These are phyloP conservation scores for Dactylonectria estremocensis DNA, from an alignment of 2,329 filamentous ascomycete genomes.

Conservation along the genomic window DNA sequence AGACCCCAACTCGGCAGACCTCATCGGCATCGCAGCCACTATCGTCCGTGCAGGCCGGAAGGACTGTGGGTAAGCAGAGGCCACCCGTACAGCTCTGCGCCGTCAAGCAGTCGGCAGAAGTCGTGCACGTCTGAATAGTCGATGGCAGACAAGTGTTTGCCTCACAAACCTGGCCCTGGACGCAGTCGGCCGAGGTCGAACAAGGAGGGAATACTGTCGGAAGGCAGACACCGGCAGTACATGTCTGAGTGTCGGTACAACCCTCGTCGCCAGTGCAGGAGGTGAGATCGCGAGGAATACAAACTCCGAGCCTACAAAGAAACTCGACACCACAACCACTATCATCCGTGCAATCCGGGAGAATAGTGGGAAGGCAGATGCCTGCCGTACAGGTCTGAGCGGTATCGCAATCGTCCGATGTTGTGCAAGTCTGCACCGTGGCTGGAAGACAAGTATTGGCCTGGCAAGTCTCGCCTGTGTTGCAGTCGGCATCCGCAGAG, in stretches of 20 bases:
- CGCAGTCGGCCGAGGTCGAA: background rate
- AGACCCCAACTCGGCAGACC: conserved; percentile 11
- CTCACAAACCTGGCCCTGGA: background rate
- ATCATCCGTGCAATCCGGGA: conserved; percentile 9
- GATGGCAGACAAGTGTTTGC: background rate
- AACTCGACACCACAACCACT: background rate
- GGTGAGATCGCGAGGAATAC: conserved; percentile 9
- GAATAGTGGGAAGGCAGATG: conserved; percentile 10
- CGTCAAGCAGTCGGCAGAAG: background rate
- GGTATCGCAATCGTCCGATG: background rate
- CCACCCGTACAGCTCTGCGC: background rate
- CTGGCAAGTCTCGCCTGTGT: conserved; percentile 5
- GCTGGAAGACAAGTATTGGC: conserved; percentile 5
- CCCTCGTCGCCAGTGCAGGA: background rate
- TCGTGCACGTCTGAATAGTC: background rate
- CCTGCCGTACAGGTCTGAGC: conserved; percentile 9
- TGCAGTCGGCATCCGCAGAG: conserved; percentile 2
- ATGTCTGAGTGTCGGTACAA: background rate
- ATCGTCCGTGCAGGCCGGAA: background rate
- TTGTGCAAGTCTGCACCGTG: background rate
- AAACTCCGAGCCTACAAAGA: conserved; percentile 19
- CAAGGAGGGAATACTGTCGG: background rate
- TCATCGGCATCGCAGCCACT: background rate
- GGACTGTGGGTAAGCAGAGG: background rate
- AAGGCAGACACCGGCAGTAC: conserved; percentile 1